Conservation (phyloP, 2,329 filamentous ascomycete species). For the Diaporthe australafricana region DNA sequence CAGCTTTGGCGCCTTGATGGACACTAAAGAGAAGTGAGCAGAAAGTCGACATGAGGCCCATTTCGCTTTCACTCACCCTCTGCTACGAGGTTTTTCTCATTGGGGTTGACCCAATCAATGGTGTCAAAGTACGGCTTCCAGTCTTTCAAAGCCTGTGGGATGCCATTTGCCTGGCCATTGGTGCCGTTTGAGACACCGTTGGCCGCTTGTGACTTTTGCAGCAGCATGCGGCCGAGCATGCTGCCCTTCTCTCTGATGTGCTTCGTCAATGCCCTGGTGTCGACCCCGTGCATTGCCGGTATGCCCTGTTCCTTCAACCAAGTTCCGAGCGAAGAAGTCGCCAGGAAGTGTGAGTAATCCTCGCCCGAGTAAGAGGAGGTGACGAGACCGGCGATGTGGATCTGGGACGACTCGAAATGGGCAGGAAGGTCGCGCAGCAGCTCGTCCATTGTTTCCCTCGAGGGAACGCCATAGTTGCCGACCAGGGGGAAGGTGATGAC, state of each 20-base stretch:
- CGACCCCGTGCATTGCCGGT: slow-evolving; percentile 93
- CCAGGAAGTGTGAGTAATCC: slow-evolving; percentile 94
- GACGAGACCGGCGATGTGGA: slow-evolving; percentile 93
- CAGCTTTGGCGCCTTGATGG: slow-evolving; percentile 85
- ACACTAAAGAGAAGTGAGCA: slow-evolving; percentile 74
- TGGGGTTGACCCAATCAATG: slow-evolving; percentile 91
- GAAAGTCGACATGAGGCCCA: slow-evolving; percentile 39
- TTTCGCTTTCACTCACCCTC: slow-evolving; percentile 77
- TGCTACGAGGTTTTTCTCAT: slow-evolving; percentile 90
- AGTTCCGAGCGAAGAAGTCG: slow-evolving; percentile 86
- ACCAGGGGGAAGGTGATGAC: slow-evolving; percentile 96
- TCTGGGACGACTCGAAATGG: slow-evolving; percentile 91
- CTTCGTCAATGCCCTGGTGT: slow-evolving; percentile 94
- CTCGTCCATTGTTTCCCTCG: slow-evolving; percentile 84
- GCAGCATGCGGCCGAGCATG: slow-evolving; percentile 92
- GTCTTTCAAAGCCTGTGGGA: slow-evolving; percentile 51
- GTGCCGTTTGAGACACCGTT: slow-evolving; percentile 55
- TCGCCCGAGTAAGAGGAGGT: slow-evolving; percentile 93
- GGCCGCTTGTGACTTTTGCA: slow-evolving; percentile 68
- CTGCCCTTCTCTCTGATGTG: slow-evolving; percentile 93
- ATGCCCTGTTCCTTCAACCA: slow-evolving; percentile 98
- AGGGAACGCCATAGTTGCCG: slow-evolving; percentile 97
- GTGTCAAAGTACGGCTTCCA: slow-evolving; percentile 76
- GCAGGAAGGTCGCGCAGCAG: slow-evolving; percentile 88
- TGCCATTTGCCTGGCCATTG: slow-evolving; percentile 49